phyloP scores from a whole-genome alignment of 1,284 basidiomycete genomes.

The Heliocybe sulcata region DNA sequence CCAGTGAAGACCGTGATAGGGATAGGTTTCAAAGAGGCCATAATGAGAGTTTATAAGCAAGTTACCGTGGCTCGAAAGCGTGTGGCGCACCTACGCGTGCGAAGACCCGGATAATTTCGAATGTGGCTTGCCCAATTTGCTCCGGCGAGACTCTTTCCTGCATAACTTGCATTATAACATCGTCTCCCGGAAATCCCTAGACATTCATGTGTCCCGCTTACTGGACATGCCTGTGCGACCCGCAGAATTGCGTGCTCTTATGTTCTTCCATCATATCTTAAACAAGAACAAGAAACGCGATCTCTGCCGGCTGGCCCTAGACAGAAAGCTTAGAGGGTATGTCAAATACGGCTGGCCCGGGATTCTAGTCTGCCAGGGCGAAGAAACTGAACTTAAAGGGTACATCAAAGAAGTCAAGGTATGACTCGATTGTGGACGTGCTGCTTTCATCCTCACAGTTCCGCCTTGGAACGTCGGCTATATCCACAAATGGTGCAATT shows the following conservation, averaged over 20 bases:
- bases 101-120: too few species aligned
- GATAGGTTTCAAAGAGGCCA: conserved; percentile 27
- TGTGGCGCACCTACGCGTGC: neutral
- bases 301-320: neutral
- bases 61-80: neutral
- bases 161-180: too few species aligned
- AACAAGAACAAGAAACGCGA: neutral
- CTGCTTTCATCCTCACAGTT: too few species aligned
- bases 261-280: neutral
- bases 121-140: too few species aligned
- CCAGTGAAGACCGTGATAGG: conserved; percentile 86
- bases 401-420: neutral
- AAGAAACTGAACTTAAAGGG: neutral
- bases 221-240: too few species aligned
- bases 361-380: neutral
- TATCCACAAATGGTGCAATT: too few species aligned
- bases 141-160: too few species aligned
- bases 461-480: too few species aligned
- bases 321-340: neutral
- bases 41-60: neutral
- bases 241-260: neutral
- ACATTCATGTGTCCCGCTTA: too few species aligned
- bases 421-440: too few species aligned
- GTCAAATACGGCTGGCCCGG: neutral
- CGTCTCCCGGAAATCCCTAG: too few species aligned